Evolutionary conservation across 139 green algal species (phyloP).

Genomic region (Zygnema cylindricum): DNA sequence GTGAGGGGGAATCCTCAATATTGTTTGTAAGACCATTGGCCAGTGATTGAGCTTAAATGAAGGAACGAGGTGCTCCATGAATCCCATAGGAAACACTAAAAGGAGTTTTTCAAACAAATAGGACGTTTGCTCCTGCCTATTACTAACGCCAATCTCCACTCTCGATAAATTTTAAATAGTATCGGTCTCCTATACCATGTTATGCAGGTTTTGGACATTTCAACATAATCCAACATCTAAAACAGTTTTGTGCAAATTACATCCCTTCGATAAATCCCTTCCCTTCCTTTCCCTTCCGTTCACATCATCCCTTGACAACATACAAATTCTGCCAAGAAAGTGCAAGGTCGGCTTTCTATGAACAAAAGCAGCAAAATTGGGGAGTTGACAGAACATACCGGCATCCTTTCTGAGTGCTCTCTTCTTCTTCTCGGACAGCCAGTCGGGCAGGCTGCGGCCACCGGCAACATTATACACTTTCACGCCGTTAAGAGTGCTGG

Average conservation of each 20-base stretch:
- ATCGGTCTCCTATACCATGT: too few species aligned
- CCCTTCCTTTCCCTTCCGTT: background rate
- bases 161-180: too few species aligned
- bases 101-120: too few species aligned
- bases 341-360: background rate
- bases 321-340: background rate
- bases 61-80: too few species aligned
- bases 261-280: background rate
- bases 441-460: constrained; percentile 85
- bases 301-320: background rate
- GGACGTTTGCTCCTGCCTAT: too few species aligned
- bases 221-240: background rate
- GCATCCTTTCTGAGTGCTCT: constrained; percentile 79
- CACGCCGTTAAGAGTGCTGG: constrained; percentile 88
- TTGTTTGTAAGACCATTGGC: too few species aligned
- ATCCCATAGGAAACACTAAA: too few species aligned
- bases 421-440: constrained; percentile 89
- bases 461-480: constrained; percentile 94
- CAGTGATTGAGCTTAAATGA: too few species aligned
- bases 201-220: background rate
- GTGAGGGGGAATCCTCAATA: too few species aligned
- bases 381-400: constrained; percentile 29
- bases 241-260: background rate
- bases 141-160: too few species aligned
- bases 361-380: background rate